phyloP scores from a whole-genome alignment of 2,329 filamentous ascomycete species.

The Apiospora pterosperma region DNA sequence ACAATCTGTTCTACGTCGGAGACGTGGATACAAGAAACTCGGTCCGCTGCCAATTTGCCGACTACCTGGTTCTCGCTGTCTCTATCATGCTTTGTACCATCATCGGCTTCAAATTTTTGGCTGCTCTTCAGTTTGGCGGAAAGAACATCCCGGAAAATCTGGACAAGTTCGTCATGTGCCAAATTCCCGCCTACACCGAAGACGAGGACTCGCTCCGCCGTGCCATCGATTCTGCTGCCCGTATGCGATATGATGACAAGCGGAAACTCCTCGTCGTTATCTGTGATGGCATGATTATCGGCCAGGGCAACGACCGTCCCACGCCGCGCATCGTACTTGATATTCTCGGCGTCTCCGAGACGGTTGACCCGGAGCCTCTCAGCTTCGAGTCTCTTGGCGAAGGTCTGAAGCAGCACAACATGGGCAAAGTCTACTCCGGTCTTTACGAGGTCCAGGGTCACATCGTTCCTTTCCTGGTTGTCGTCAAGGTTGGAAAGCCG shows the following conservation, averaged over 20 bases:
- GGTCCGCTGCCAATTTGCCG: constrained; percentile 77
- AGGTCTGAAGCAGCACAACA: constrained; percentile 96
- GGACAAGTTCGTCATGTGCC: constrained; percentile 97
- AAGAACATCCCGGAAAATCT: constrained; percentile 94
- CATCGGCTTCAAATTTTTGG: constrained; percentile 94
- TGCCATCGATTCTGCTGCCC: constrained; percentile 91
- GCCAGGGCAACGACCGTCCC: constrained; percentile 93
- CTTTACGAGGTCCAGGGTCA: constrained; percentile 97
- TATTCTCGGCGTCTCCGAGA: constrained; percentile 91
- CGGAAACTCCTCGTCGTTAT: constrained; percentile 90
- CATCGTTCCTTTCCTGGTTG: constrained; percentile 94
- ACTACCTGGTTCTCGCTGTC: constrained; percentile 84
- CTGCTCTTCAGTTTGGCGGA: constrained; percentile 86
- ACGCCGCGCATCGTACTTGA: constrained; percentile 95
- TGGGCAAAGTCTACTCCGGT: constrained; percentile 98
- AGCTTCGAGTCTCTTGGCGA: constrained; percentile 97
- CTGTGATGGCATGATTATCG: constrained; percentile 99
- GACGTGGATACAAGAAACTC: constrained; percentile 91
- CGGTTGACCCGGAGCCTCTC: constrained; percentile 88
- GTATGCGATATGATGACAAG: constrained; percentile 98
- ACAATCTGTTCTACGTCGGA: constrained; percentile 93
- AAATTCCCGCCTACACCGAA: constrained; percentile 96
- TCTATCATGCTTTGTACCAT: constrained; percentile 76
- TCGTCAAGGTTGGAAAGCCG: constrained; percentile 97
- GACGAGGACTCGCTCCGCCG: constrained; percentile 96